Conservation (phyloP, 1,284 basidiomycete genomes). For the Taiwanofungus camphoratus region DNA sequence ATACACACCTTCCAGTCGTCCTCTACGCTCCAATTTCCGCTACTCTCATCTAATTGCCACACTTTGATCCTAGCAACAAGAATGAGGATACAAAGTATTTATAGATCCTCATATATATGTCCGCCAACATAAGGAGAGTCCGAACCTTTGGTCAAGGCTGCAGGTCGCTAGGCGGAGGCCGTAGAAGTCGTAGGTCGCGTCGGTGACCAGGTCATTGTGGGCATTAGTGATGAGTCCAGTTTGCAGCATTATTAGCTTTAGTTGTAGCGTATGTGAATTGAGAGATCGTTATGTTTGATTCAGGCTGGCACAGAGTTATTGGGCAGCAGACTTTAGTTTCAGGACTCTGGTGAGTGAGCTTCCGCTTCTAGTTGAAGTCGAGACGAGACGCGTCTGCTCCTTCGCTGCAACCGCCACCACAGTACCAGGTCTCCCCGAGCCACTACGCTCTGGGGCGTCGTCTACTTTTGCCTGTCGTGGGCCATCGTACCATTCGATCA, state of each 20-base stretch:
- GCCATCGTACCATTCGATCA: too few species aligned
- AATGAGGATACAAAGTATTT: too few species aligned
- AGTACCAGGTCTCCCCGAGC: too few species aligned
- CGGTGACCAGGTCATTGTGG: slow-evolving; percentile 76
- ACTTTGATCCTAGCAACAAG: slow-evolving; percentile 64
- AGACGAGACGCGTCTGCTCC: too few species aligned
- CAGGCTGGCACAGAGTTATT: not conserved
- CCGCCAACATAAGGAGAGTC: slow-evolving; percentile 2
- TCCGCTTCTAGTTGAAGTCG: too few species aligned
- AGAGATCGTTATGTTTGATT: not conserved
- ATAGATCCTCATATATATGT: too few species aligned
- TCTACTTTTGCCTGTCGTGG: too few species aligned
- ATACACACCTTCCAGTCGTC: slow-evolving; percentile 82
- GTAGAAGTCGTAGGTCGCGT: slow-evolving; percentile 86
- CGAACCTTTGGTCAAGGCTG: slow-evolving; percentile 72
- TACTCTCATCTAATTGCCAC: slow-evolving; percentile 68
- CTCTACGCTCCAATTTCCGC: slow-evolving; percentile 68
- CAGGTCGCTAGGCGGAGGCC: slow-evolving; percentile 75
- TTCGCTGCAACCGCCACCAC: too few species aligned
- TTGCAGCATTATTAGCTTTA: slow-evolving; percentile 51
- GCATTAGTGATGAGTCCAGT: slow-evolving; percentile 68
- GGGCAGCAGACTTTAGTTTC: too few species aligned
- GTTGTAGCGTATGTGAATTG: not conserved
- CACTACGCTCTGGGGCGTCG: too few species aligned
- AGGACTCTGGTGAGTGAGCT: too few species aligned